Conservation (phyloP, 108 stramenopile genomes). For the Nitzschia palea region DNA sequence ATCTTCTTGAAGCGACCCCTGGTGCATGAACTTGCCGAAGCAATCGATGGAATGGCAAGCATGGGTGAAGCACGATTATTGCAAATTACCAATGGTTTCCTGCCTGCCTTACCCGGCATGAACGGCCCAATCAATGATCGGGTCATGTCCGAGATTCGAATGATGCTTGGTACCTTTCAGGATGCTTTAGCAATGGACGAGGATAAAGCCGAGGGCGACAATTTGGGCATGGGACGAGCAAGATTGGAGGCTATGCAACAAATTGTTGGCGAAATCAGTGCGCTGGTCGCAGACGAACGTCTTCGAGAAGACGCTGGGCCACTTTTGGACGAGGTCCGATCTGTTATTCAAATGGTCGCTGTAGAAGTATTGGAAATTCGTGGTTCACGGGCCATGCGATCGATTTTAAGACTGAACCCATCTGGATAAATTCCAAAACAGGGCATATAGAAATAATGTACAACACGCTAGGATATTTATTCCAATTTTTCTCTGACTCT, state of each 20-base stretch:
- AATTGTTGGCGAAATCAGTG: conserved; percentile 48
- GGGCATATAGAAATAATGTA: background rate
- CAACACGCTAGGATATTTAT: background rate
- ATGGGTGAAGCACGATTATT: conserved; percentile 76
- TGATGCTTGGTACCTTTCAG: conserved; percentile 64
- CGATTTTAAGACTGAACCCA: conserved; percentile 48
- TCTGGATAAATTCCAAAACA: background rate
- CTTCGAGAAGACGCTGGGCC: conserved; percentile 62
- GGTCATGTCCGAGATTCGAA: conserved; percentile 71
- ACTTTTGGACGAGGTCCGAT: conserved; percentile 64
- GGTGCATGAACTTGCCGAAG: conserved; percentile 80
- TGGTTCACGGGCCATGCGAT: conserved; percentile 71
- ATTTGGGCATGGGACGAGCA: conserved; percentile 29
- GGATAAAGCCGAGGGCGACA: conserved; percentile 1
- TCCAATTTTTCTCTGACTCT: background rate
- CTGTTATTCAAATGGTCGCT: conserved; percentile 80
- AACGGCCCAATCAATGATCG: conserved; percentile 80
- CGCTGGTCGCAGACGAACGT: conserved; percentile 51
- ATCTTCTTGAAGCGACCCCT: conserved; percentile 83
- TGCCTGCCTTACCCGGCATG: conserved; percentile 75
- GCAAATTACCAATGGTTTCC: conserved; percentile 53
- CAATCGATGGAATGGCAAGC: conserved; percentile 87
- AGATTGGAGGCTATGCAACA: conserved; percentile 61
- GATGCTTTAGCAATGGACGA: conserved; percentile 48
- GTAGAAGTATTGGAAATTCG: conserved; percentile 87